Evolutionary conservation across 2,329 filamentous ascomycete genomes (phyloP).

Genomic region (Clonostachys byssicola): DNA sequence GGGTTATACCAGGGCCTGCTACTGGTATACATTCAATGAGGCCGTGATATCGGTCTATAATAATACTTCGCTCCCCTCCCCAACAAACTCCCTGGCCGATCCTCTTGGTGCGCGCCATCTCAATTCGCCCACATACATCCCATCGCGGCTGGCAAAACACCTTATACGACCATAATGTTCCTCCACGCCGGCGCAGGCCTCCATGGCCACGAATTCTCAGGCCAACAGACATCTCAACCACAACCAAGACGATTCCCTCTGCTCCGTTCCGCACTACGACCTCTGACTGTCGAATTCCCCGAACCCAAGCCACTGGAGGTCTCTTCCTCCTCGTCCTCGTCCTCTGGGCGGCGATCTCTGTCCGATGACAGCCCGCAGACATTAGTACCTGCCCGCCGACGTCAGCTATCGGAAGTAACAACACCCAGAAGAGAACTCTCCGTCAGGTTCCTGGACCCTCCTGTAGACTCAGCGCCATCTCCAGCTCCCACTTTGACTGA

Average conservation of each 20-base stretch:
- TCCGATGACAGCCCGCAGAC: background rate
- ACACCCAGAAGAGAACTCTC: slow-evolving; percentile 29
- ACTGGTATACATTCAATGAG: no score
- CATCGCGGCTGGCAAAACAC: no score
- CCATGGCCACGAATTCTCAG: slow-evolving; percentile 56
- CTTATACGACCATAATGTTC: slow-evolving; percentile 37
- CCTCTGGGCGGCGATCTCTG: slow-evolving; percentile 1
- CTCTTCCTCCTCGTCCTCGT: background rate
- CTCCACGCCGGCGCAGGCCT: slow-evolving; percentile 55
- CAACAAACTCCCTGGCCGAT: background rate
- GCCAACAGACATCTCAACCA: slow-evolving; percentile 20
- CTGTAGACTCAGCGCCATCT: slow-evolving; percentile 12
- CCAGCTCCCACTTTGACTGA: slow-evolving; percentile 33
- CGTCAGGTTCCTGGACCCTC: slow-evolving; percentile 39
- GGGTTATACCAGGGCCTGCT: no score
- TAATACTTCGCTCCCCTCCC: no score
- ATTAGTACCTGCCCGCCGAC: slow-evolving; percentile 7
- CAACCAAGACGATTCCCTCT: slow-evolving; percentile 30
- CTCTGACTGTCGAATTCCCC: slow-evolving; percentile 1
- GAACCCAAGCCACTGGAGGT: slow-evolving; percentile 12
- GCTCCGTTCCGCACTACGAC: slow-evolving; percentile 26
- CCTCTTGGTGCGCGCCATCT: no score
- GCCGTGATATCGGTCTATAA: no score
- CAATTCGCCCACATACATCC: no score
- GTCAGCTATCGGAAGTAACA: slow-evolving; percentile 31